Conservation (phyloP, 768 basidiomycete species). For the Tricholoma matsutake region DNA sequence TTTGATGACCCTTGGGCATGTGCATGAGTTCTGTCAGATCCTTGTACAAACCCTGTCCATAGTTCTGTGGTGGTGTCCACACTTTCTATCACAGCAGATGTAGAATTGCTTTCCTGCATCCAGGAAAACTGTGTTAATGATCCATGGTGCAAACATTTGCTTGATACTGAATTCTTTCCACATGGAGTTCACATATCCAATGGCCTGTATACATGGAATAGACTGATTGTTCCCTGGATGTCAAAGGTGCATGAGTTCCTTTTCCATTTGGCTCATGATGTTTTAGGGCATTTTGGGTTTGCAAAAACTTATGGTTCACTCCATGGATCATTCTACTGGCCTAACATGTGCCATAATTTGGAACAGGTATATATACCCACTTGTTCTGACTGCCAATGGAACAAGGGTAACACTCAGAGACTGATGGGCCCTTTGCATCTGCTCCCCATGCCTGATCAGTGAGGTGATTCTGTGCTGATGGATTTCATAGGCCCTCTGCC, state of each 20-base stretch:
- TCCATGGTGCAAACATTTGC: neutral
- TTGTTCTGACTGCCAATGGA: neutral
- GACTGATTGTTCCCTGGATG: neutral
- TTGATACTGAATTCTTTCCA: neutral
- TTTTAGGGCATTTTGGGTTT: neutral
- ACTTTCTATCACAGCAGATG: neutral
- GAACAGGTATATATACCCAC: neutral
- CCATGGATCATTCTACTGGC: too few relatives aligned
- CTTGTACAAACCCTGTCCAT: neutral
- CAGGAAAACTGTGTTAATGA: neutral
- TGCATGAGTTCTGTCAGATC: neutral
- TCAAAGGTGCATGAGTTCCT: neutral
- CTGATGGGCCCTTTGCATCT: neutral
- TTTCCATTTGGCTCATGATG: neutral
- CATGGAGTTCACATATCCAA: neutral
- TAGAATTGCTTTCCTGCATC: neutral
- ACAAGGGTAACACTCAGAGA: neutral
- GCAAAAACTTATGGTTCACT: neutral
- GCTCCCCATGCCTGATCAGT: slow-evolving; percentile 20
- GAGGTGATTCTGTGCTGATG: slow-evolving; percentile 20
- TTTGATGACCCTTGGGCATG: neutral
- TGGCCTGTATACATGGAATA: neutral
- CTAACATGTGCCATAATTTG: neutral
- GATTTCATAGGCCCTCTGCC: too few relatives aligned
- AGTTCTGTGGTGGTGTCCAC: neutral